phyloP scores from a whole-genome alignment of 345 rosid genomes.

The Iberis pinnata region DNA sequence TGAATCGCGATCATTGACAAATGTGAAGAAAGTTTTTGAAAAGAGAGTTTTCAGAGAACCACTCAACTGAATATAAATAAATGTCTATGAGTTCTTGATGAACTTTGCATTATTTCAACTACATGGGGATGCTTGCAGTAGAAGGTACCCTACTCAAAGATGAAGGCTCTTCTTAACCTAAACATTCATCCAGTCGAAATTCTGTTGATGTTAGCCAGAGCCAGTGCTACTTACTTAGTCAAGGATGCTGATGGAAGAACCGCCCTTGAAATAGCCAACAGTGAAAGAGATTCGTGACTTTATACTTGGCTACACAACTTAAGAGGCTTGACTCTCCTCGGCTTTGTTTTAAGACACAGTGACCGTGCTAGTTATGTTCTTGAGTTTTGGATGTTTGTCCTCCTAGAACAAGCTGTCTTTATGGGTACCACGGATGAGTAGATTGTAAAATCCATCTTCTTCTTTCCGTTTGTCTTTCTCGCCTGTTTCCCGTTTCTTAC shows the following conservation, averaged over 20 bases:
- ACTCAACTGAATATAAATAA: no score
- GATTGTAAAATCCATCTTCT: constrained; percentile 33
- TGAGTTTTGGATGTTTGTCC: not conserved
- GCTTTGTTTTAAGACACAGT: not conserved
- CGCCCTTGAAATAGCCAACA: constrained; percentile 58
- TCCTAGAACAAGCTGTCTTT: constrained; percentile 36
- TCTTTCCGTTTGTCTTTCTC: constrained; percentile 15
- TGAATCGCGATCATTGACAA: no score
- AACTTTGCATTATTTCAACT: constrained; percentile 66
- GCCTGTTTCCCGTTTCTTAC: constrained; percentile 24
- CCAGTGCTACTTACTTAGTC: constrained; percentile 58
- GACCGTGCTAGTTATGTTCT: not conserved
- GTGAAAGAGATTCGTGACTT: constrained; percentile 58
- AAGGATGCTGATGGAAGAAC: constrained; percentile 75
- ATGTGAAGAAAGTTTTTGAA: no score
- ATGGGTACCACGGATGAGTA: constrained; percentile 25
- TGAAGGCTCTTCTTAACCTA: no score
- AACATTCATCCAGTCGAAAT: no score
- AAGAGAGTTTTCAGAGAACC: no score
- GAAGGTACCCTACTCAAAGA: no score
- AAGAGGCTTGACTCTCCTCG: constrained; percentile 53
- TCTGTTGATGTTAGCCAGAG: no score
- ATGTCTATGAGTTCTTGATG: not conserved
- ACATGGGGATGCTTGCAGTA: constrained; percentile 95
- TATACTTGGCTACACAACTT: constrained; percentile 49